These are phyloP conservation scores for Diaporthe longicolla DNA, from an alignment of 2,329 filamentous ascomycete species.

Conservation along the genomic window DNA sequence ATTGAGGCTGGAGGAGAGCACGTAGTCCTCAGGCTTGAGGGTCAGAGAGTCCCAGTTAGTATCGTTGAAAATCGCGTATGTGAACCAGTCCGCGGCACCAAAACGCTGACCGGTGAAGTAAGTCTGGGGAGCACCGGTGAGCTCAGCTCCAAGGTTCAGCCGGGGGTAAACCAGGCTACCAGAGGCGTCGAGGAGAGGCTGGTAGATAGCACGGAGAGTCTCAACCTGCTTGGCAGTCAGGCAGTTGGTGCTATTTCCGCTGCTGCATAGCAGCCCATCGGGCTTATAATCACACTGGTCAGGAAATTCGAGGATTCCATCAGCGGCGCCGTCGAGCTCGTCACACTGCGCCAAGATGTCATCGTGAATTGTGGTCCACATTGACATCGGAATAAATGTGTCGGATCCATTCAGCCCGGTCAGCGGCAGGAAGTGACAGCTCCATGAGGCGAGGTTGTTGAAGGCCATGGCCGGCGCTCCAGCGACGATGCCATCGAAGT, in stretches of 20 bases:
- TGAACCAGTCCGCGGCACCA: conserved; percentile 62
- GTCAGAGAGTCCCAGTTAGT: conserved; percentile 57
- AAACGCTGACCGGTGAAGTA: conserved; percentile 59
- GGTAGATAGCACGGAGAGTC: conserved; percentile 37
- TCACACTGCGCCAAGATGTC: conserved; percentile 66
- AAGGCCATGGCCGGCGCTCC: conserved; percentile 67
- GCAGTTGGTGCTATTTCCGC: conserved; percentile 46
- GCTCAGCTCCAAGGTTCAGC: conserved; percentile 63
- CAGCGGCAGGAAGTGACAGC: conserved; percentile 63
- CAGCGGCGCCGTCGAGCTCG: conserved; percentile 61
- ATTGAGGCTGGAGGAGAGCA: conserved; percentile 43
- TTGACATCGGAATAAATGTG: conserved; percentile 43
- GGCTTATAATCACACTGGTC: conserved; percentile 57
- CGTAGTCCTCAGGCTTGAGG: conserved; percentile 55
- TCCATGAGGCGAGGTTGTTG: conserved; percentile 58
- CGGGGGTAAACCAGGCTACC: conserved; percentile 64
- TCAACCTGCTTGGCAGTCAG: conserved; percentile 52
- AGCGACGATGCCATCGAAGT: conserved; percentile 70
- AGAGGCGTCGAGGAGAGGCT: conserved; percentile 49
- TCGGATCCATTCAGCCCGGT: conserved; percentile 57
- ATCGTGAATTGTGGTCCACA: conserved; percentile 60
- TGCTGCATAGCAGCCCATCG: conserved; percentile 51
- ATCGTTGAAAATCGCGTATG: conserved; percentile 63
- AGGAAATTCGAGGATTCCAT: conserved; percentile 64
- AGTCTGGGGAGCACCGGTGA: conserved; percentile 52